A percentile compares a stretch with the other conserved stretches of the same genome.
phyloP scores from a whole-genome alignment of 2,329 filamentous ascomycete genomes.

The Aspergillus viridinutans region DNA sequence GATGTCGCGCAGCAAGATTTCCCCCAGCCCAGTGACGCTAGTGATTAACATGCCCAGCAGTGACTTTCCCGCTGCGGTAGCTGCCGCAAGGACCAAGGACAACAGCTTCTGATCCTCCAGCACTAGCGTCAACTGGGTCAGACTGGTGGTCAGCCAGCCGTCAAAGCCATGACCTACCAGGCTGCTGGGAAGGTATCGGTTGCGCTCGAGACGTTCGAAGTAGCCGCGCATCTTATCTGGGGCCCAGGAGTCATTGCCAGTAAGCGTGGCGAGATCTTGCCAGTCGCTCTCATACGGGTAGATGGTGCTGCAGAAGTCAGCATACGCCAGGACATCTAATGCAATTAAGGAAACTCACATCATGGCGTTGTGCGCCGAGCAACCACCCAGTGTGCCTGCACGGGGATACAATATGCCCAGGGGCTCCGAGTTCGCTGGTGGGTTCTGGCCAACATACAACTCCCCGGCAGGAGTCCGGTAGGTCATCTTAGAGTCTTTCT shows the following conservation, averaged over 20 bases:
- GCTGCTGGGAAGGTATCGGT: conserved; percentile 45
- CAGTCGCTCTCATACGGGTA: conserved; percentile 58
- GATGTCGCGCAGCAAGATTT: conserved; percentile 48
- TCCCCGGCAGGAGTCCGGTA: conserved; percentile 51
- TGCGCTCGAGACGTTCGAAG: conserved; percentile 51
- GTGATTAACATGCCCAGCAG: conserved; percentile 36
- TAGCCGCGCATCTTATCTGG: conserved; percentile 54
- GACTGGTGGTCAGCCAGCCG: conserved; percentile 54
- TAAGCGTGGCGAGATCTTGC: conserved; percentile 52
- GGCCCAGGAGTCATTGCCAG: conserved; percentile 57
- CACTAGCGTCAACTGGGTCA: conserved; percentile 50
- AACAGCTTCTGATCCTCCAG: conserved; percentile 52
- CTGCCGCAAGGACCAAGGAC: conserved; percentile 49
- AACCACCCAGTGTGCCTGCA: conserved; percentile 53
- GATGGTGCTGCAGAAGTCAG: conserved; percentile 37
- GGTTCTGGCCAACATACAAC: conserved; percentile 51
- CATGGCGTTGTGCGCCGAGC: conserved; percentile 58
- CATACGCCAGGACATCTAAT: neutral
- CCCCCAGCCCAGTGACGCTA: conserved; percentile 42
- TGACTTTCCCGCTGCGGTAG: conserved; percentile 48
- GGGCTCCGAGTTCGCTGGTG: conserved; percentile 47
- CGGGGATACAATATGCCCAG: conserved; percentile 56
- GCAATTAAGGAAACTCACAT: conserved; percentile 32
- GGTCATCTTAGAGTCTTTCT: conserved; percentile 56
- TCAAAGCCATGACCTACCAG: conserved; percentile 51